Evolutionary conservation across 306 rosid species (phyloP).

Genomic region (barrel medic (Medicago truncatula)): DNA sequence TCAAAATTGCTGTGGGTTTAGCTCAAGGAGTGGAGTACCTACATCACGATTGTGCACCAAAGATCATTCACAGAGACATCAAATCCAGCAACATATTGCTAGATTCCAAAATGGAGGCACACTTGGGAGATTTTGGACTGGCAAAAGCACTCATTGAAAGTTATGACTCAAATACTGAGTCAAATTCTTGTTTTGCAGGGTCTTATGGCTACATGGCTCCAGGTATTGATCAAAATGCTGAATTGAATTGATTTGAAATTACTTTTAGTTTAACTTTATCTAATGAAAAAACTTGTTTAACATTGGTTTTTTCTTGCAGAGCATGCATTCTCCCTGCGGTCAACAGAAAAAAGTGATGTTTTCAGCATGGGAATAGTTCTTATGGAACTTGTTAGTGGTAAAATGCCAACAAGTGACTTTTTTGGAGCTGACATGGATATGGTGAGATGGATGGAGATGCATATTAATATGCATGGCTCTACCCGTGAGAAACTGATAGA

Average conservation of each 20-base stretch:
- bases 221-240: constrained; percentile 53
- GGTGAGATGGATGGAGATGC: constrained; percentile 93
- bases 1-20: constrained; percentile 79
- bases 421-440: constrained; percentile 88
- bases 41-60: constrained; percentile 91
- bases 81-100: constrained; percentile 84
- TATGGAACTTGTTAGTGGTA: constrained; percentile 93
- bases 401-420: constrained; percentile 70
- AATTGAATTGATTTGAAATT: not conserved
- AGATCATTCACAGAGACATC: constrained; percentile 87
- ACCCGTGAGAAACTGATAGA: constrained; percentile 68
- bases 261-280: not conserved
- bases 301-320: constrained; percentile 52
- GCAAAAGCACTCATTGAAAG: constrained; percentile 73
- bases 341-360: constrained; percentile 91
- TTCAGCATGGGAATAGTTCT: constrained; percentile 95
- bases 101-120: constrained; percentile 89
- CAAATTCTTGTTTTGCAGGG: constrained; percentile 83
- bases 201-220: constrained; percentile 96
- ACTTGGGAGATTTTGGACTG: constrained; percentile 94
- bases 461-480: constrained; percentile 54
- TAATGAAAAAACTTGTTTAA: constrained; percentile 11
- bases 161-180: constrained; percentile 70
- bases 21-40: constrained; percentile 91
- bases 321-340: constrained; percentile 81